Percentiles rank a stretch among this genome's conserved stretches.
phyloP scores from a whole-genome alignment of 2,329 filamentous ascomycete genomes.

The Alternaria sp. region DNA sequence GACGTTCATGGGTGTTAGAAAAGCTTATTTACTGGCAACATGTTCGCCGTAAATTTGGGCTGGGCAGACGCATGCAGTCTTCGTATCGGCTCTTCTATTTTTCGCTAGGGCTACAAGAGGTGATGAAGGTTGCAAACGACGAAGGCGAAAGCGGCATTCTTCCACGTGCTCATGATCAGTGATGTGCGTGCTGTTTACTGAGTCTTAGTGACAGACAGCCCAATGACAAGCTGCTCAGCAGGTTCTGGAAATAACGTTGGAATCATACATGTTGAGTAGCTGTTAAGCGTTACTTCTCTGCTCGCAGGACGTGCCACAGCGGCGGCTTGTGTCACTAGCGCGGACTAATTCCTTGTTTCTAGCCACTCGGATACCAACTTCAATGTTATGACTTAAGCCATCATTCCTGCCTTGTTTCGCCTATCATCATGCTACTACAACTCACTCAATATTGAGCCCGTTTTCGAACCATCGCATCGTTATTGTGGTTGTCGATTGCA shows the following conservation, averaged over 20 bases:
- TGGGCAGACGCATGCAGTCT: neutral
- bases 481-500: neutral
- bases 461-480: neutral
- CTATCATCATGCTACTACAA: neutral
- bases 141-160: neutral
- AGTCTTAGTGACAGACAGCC: neutral
- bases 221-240: too few species aligned
- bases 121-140: neutral
- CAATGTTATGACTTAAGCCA: neutral
- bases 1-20: neutral
- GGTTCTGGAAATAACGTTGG: too few species aligned
- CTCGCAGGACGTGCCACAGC: too few species aligned
- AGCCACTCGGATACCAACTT: neutral
- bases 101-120: neutral
- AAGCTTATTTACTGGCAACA: neutral
- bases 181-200: neutral
- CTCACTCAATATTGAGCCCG: neutral
- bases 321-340: neutral
- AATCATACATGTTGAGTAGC: too few species aligned
- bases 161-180: neutral
- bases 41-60: neutral
- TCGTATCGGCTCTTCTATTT: neutral
- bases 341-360: neutral
- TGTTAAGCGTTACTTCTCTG: too few species aligned
- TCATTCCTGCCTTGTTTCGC: neutral